These are phyloP conservation scores for Cyclotella distinguenda DNA, from an alignment of 108 stramenopile species.

Conservation along the genomic window DNA sequence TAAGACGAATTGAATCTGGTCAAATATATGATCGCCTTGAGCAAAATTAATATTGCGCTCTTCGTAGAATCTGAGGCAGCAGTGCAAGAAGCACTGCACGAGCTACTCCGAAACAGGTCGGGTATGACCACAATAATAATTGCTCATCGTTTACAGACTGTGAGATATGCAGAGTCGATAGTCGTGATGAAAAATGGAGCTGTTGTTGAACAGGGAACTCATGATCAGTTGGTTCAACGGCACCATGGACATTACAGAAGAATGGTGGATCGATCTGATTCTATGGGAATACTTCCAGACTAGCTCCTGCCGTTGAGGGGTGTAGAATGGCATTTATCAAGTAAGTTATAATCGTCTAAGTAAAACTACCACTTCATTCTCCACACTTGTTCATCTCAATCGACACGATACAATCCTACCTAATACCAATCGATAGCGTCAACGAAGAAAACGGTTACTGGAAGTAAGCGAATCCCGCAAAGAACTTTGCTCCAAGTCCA, in stretches of 20 bases:
- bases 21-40: too few relatives aligned
- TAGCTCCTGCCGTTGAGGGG: too few relatives aligned
- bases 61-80: constrained; percentile 76
- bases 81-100: constrained; percentile 82
- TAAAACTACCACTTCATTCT: background rate
- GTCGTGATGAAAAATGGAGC: constrained; percentile 68
- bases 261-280: constrained; percentile 51
- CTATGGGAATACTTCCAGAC: constrained; percentile 38
- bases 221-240: constrained; percentile 68
- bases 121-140: constrained; percentile 82
- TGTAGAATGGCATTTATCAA: too few relatives aligned
- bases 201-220: constrained; percentile 78
- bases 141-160: constrained; percentile 86
- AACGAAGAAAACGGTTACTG: too few relatives aligned
- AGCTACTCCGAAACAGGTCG: constrained; percentile 47
- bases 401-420: too few relatives aligned
- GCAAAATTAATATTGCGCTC: too few relatives aligned
- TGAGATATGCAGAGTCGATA: constrained; percentile 84
- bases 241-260: constrained; percentile 45
- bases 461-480: constrained; percentile 30
- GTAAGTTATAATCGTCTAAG: background rate
- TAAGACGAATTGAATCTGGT: constrained; percentile 1
- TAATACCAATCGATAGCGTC: too few relatives aligned
- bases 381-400: background rate
- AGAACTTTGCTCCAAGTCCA: constrained; percentile 66